phyloP scores from a whole-genome alignment of 257 asterid species.

The Asclepias syriaca region DNA sequence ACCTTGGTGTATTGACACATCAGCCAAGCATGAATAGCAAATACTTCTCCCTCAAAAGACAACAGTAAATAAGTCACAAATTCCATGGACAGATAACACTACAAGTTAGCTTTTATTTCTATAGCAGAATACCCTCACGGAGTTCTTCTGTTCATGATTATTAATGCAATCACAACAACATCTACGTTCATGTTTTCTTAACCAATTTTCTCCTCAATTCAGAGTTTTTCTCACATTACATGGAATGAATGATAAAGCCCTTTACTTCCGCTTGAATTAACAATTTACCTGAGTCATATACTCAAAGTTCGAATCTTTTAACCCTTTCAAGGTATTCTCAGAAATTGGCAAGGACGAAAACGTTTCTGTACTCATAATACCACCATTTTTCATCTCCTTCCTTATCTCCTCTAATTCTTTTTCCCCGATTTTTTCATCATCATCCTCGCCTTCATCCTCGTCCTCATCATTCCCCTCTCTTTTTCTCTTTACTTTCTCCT shows the following conservation, averaged over 20 bases:
- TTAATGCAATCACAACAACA: background rate
- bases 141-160: background rate
- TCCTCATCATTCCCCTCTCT: slow-evolving; percentile 13
- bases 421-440: slow-evolving; percentile 20
- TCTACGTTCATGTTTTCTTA: background rate
- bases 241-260: background rate
- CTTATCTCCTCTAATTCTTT: slow-evolving; percentile 28
- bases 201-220: background rate
- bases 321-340: slow-evolving; percentile 62
- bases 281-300: slow-evolving; percentile 82
- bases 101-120: background rate
- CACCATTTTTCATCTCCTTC: slow-evolving; percentile 31
- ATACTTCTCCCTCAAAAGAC: background rate
- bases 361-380: slow-evolving; percentile 73
- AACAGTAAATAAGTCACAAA: background rate
- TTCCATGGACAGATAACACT: background rate
- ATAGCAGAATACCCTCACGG: background rate
- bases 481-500: slow-evolving; percentile 17
- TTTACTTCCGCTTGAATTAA: background rate
- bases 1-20: background rate
- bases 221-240: background rate
- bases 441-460: slow-evolving; percentile 18
- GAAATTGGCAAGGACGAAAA: slow-evolving; percentile 51
- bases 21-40: background rate
- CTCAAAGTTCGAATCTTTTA: slow-evolving; percentile 64